Percentiles rank a stretch among this genome's conserved stretches.
Evolutionary conservation across 106 monocot genomes (phyloP).

Genomic region (Acanthochlamys bracteata): DNA sequence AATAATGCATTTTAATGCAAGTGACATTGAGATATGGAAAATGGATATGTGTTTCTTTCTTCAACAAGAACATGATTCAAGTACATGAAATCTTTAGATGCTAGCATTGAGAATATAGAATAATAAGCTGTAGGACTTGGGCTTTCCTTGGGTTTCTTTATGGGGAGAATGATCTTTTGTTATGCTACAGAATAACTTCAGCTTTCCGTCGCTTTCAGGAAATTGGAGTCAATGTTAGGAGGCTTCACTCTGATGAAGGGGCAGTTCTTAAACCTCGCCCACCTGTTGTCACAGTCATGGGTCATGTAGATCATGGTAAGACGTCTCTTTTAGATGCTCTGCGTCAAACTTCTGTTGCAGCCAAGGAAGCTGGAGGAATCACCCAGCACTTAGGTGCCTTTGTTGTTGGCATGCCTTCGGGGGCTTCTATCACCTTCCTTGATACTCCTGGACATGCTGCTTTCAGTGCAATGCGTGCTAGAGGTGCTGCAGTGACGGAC

Average conservation of each 20-base stretch:
- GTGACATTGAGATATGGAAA: too few relatives aligned
- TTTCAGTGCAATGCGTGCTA: constrained; percentile 94
- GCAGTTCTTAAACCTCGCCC: constrained; percentile 55
- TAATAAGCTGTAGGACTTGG: too few relatives aligned
- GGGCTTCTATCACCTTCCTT: constrained; percentile 86
- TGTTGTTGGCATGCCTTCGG: constrained; percentile 81
- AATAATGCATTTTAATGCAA: too few relatives aligned
- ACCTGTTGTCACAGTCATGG: constrained; percentile 96
- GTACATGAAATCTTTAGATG: too few relatives aligned
- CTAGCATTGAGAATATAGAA: too few relatives aligned
- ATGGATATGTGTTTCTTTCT: too few relatives aligned
- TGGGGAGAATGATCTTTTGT: too few relatives aligned
- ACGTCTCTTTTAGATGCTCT: constrained; percentile 89
- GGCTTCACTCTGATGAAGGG: constrained; percentile 62
- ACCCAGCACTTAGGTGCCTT: constrained; percentile 96
- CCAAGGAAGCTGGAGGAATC: constrained; percentile 94
- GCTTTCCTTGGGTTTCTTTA: too few relatives aligned
- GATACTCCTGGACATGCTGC: constrained; percentile 98
- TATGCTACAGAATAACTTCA: too few relatives aligned
- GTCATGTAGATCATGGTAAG: constrained; percentile 98
- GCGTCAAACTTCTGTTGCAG: constrained; percentile 84
- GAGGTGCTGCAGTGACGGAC: constrained; percentile 96
- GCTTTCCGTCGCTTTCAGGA: constrained; percentile 33
- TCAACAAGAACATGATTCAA: too few relatives aligned
- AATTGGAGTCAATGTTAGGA: constrained; percentile 72